A percentile compares a stretch with the other conserved stretches of the same genome.
Evolutionary conservation across 1,139 yeast genomes (phyloP).

Genomic region (Hansenula anomala): DNA sequence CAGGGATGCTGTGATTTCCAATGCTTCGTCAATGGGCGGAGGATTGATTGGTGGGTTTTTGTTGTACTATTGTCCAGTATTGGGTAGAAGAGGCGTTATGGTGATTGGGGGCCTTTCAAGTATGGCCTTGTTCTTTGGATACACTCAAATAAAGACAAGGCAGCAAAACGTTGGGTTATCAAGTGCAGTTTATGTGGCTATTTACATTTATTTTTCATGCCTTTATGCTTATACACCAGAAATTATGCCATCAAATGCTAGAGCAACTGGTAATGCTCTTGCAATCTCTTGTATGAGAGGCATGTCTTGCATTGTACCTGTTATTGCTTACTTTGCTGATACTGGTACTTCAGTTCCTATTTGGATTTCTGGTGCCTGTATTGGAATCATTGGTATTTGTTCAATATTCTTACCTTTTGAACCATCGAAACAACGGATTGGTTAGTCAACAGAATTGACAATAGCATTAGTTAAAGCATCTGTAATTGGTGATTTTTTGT

Average conservation of each 20-base stretch:
- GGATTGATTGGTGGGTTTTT: constrained; percentile 49
- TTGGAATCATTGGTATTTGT: constrained; percentile 38
- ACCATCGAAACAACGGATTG: background rate
- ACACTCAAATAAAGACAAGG: constrained; percentile 45
- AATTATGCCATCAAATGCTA: constrained; percentile 48
- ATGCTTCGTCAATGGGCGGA: constrained; percentile 47
- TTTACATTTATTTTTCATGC: constrained; percentile 50
- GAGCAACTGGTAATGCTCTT: constrained; percentile 54
- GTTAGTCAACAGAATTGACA: background rate
- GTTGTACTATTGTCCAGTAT: constrained; percentile 36
- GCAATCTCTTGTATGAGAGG: constrained; percentile 42
- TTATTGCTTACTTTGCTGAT: constrained; percentile 41
- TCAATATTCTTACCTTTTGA: constrained; percentile 35
- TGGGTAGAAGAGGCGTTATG: constrained; percentile 55
- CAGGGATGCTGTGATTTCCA: constrained; percentile 46
- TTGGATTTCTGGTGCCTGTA: constrained; percentile 52
- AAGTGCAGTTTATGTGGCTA: constrained; percentile 42
- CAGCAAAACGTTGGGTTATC: constrained; percentile 45
- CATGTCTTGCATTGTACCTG: constrained; percentile 48
- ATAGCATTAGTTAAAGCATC: background rate
- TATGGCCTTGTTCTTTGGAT: constrained; percentile 52
- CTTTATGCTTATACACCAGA: constrained; percentile 58
- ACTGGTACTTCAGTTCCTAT: constrained; percentile 43
- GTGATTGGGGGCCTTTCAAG: constrained; percentile 44
- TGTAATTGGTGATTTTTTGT: background rate